Percentiles rank a stretch among this genome's conserved stretches.
Evolutionary conservation across 2,329 filamentous ascomycete genomes (phyloP).

Genomic region (Cordyceps cateniannulata): DNA sequence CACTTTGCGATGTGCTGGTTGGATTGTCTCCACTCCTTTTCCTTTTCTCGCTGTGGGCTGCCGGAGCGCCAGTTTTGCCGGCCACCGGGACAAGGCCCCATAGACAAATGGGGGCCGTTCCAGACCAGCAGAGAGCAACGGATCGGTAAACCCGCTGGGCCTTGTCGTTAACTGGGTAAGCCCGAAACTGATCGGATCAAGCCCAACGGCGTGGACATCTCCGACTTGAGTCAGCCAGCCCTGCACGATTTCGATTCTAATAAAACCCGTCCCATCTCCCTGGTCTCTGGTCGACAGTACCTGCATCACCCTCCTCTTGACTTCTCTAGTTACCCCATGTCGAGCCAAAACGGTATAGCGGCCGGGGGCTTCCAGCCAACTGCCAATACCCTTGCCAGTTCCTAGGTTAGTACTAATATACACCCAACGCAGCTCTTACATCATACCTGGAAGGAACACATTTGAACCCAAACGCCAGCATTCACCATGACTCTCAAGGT

Average conservation of each 20-base stretch:
- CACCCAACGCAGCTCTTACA: slow-evolving; percentile 11
- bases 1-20: not conserved
- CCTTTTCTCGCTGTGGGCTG: not conserved
- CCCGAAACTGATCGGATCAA: slow-evolving; percentile 3
- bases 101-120: not conserved
- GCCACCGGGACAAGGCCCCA: not conserved
- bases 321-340: not conserved
- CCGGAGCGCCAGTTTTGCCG: slow-evolving; percentile 32
- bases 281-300: not conserved
- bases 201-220: not conserved
- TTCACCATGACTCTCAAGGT: slow-evolving; percentile 29
- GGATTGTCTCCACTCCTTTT: not conserved
- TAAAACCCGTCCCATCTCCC: not conserved
- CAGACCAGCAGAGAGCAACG: not conserved
- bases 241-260: not conserved
- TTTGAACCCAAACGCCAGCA: not conserved
- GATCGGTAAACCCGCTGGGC: not conserved
- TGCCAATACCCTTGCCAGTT: too few species aligned
- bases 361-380: not conserved
- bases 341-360: not conserved
- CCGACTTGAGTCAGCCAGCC: not conserved
- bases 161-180: not conserved
- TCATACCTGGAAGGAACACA: slow-evolving; percentile 7
- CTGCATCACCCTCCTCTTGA: not conserved
- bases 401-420: too few species aligned